These are phyloP conservation scores for Globisporangium solare DNA, from an alignment of 352 stramenopile genomes.

Conservation along the genomic window DNA sequence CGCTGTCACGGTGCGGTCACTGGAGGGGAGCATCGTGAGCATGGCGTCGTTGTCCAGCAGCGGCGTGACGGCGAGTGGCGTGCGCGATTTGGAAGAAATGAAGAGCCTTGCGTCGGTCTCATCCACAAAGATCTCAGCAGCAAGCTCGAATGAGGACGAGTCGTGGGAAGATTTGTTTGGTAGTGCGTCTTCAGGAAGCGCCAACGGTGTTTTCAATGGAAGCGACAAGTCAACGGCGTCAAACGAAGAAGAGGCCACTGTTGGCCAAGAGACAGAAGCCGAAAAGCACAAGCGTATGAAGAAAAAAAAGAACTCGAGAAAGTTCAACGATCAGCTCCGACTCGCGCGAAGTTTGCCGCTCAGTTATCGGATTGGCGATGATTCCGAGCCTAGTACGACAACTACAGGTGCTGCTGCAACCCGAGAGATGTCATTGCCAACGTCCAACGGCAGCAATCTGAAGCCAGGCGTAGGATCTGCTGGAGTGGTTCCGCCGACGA, in stretches of 20 bases:
- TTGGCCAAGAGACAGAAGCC: constrained; percentile 1
- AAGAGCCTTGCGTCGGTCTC: constrained; percentile 56
- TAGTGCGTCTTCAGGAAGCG: constrained; percentile 10
- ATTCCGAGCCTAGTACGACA: constrained; percentile 15
- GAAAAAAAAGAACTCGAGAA: constrained; percentile 58
- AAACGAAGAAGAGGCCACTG: constrained; percentile 14
- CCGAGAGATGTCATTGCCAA: constrained; percentile 3
- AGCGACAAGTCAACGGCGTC: constrained; percentile 14
- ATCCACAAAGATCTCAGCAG: constrained; percentile 19
- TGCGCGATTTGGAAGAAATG: constrained; percentile 58
- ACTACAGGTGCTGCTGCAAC: neutral
- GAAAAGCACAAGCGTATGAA: constrained; percentile 48
- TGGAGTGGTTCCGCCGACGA: neutral
- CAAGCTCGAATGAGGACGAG: constrained; percentile 26
- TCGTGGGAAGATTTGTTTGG: constrained; percentile 75
- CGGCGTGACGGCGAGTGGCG: constrained; percentile 13
- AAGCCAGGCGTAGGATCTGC: neutral
- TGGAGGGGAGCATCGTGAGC: constrained; percentile 28
- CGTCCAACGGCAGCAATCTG: constrained; percentile 1
- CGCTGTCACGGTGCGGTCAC: constrained; percentile 1
- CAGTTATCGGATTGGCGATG: constrained; percentile 49
- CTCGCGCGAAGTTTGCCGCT: constrained; percentile 47
- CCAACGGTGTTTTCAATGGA: constrained; percentile 14
- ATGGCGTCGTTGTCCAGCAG: constrained; percentile 30
- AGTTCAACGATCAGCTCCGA: constrained; percentile 66